Evolutionary conservation across 2,329 filamentous ascomycete species (phyloP), one percentile per base, ranked within the genome.

Genomic region (Venturia pyrina): DNA sequence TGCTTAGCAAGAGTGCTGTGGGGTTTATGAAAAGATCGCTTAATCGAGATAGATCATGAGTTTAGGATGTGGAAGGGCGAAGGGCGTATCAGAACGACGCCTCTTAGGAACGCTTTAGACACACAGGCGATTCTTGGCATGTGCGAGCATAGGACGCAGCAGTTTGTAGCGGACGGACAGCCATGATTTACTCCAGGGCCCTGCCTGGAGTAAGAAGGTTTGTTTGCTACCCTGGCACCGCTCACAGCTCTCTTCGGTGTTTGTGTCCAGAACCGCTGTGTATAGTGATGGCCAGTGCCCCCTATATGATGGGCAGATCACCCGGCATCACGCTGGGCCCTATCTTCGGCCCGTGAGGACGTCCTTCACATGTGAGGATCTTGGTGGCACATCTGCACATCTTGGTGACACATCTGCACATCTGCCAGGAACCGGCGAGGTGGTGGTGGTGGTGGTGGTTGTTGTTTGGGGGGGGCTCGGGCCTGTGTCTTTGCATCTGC

Each of bases 161-260:
- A 37, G 60, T 44, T 62, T 62, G 44, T 44, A 62, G 37, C 60
- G 53, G 44, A 62, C 44, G 17, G 37, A 24, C 21, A 24, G 21
- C 3, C 17, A 48, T 28, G 37, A 62, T 62, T 62, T 44, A 44
- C 60, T 62, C 44, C 60, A 62, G 44, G 60, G 60, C 40, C 60
- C 28, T 43, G 59, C 59, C 59, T 62, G 60, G 60, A 48, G 60
- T 62, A 62, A 62, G 60, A 62, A 62, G 60, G 60, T 32, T 48
- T 62, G n/a, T 28, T 37, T 19, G 32, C 53, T 37, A 37, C 53
- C 53, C 53, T 32, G 5, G 53, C 17, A 32, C 28, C 13, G 32
- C 53, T 37, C 53, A 59, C 53, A 37, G 19, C 5, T 59, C 4
- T 28, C 28, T 37, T 59, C 53, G 53, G 53, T 59, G 53, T 59